phyloP scores from a whole-genome alignment of 305 asterid species.

The Fraxinus sp. region DNA sequence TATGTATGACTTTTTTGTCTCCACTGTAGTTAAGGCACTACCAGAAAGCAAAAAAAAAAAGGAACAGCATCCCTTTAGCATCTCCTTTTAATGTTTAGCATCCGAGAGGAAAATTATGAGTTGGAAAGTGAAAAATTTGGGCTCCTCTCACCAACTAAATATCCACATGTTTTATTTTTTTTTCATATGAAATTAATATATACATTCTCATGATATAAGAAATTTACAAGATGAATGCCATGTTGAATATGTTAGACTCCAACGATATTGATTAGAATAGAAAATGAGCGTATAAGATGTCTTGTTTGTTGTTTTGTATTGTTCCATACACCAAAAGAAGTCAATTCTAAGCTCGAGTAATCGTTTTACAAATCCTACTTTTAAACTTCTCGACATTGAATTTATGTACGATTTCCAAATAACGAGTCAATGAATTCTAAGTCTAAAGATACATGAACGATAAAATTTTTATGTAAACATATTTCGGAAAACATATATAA shows the following conservation, averaged over 20 bases:
- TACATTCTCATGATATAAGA: background rate
- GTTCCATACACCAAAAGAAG: background rate
- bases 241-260: background rate
- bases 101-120: background rate
- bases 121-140: background rate
- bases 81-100: background rate
- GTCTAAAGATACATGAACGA: too few species aligned
- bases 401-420: too few species aligned
- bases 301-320: too few species aligned
- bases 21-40: slow-evolving; percentile 46
- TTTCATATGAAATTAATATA: background rate
- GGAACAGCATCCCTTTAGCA: slow-evolving; percentile 7
- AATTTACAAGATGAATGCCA: background rate
- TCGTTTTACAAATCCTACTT: background rate
- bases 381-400: background rate
- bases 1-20: slow-evolving; percentile 53
- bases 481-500: background rate
- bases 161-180: background rate
- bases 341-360: background rate
- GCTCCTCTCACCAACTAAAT: background rate
- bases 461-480: background rate
- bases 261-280: background rate
- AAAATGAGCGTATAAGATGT: background rate
- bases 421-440: too few species aligned
- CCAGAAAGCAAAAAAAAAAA: slow-evolving; percentile 34